phyloP scores from a whole-genome alignment of 1,139 yeast genomes.

The Protomyces macrosporus region DNA sequence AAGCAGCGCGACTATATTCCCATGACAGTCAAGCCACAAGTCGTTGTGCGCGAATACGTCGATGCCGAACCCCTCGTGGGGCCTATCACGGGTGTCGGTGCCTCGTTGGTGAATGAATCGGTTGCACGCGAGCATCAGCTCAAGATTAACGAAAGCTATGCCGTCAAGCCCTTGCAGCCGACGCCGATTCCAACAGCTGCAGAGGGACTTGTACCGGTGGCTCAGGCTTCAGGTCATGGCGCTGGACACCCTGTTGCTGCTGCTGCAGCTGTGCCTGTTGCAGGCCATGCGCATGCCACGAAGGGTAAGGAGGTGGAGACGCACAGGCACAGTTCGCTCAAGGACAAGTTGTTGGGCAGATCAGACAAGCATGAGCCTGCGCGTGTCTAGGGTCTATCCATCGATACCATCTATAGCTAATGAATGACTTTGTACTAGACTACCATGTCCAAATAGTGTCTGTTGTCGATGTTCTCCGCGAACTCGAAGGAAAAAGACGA shows the following conservation, averaged over 20 bases:
- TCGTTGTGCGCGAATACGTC: slow-evolving; percentile 19
- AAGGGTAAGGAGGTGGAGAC: background rate
- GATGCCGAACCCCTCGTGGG: slow-evolving; percentile 18
- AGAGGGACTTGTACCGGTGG: background rate
- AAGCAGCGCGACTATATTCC: slow-evolving; percentile 17
- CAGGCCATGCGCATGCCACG: background rate
- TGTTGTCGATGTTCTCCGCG: no score
- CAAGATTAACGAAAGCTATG: slow-evolving; percentile 15
- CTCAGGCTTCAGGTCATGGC: background rate
- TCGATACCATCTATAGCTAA: no score
- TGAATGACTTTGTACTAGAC: no score
- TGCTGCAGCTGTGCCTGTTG: background rate
- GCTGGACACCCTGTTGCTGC: background rate
- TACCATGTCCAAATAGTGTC: no score
- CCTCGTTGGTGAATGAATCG: slow-evolving; percentile 15
- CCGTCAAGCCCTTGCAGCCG: background rate
- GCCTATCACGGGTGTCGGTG: slow-evolving; percentile 17
- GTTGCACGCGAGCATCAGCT: slow-evolving; percentile 21
- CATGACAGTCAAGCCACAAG: slow-evolving; percentile 12
- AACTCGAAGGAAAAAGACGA: no score
- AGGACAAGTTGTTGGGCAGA: background rate
- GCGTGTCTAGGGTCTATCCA: background rate
- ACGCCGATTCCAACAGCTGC: background rate
- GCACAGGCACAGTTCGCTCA: background rate
- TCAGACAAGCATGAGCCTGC: background rate